Evolutionary conservation across 345 rosid species (phyloP), one percentile per base, ranked within the genome.

Genomic region (Populus tremula): DNA sequence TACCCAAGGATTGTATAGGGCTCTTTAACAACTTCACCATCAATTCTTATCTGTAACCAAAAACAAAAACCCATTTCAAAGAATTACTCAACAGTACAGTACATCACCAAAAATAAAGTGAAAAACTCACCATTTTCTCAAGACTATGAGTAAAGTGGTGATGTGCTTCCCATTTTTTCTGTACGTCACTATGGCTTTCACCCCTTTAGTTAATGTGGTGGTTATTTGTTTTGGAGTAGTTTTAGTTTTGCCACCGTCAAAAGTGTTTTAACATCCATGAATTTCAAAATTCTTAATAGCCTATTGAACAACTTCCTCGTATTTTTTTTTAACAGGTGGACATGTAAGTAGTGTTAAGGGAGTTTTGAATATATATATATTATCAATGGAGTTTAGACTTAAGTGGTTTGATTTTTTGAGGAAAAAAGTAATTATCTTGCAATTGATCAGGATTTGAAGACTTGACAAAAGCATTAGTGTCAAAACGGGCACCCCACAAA

Each of bases 1-100:
- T 79, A 92, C 97, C 94, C 89, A 83, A 93, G 83, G 14, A 81
- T 72, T 66, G 86, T 56, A 70, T 82, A 74, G 20, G 92, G 90
- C 80, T 93, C 91, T 80, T 77, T 87, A 61, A 83, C 85, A 74
- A 88, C 93, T 73, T 21, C 75, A 27, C 93, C 95, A 43, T 89
- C 92, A 69, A 89, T 77, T 72, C 76, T 82, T 73, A 94, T 91
- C 97, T 94, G 89, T 79, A 87, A 59, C 50, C 45, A 72, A 74
- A 78, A 72, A 33, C 49, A 41, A 73, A 62, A 65, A 56, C 29
- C 50, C 41, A 68, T 13, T 18, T 49, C 71, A 3, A 8, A 49
- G 18, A 63, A 63, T 21, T 33, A 45, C 39, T 23, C 33, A 43
- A 41, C 8, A 3, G 6, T 23, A 6, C 41, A 69, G 6, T 64